Evolutionary conservation across 2,329 filamentous ascomycete species (phyloP), one percentile per base, ranked within the genome.

Genomic region (Aciculosporium take): DNA sequence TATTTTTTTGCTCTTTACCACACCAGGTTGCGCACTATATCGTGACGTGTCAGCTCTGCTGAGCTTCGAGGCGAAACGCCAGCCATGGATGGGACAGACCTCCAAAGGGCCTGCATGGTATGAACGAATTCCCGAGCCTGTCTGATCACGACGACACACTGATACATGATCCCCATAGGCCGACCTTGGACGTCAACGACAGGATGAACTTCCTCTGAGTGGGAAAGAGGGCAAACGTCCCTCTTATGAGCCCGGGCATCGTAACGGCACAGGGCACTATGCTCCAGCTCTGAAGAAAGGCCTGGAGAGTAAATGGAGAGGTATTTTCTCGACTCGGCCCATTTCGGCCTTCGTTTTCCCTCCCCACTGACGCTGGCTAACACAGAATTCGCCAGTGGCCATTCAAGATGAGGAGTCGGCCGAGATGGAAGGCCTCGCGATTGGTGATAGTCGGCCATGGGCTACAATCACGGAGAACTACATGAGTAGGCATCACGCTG

Each of bases 171-270:
- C n/a, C 12, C 28, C n/a, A 7, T n/a, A 53, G 51, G 49, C 46
- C 24, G 51, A 53, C 17, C 45, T 53, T 8, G 46, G 51, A 7
- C 49, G 51, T 17, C 31, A 36, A 13, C 41, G 51, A 10, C 49
- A 49, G 23, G 50, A 53, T 8, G 46, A 53, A n/a, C 45, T 53
- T 7, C 47, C 48, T 3, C 33, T 53, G 2, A 51, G 49, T 34
- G 30, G 33, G 7, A 33, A 9, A 5, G 41, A 52, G 24, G 21
- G 23, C 3, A 44, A 46, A 20, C 40, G 48, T 1, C 47, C 50
- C 1, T 49, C 49, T 0, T 53, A 45, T 25, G 28, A 32, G 6
- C 49, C 48, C 3, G 17, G 2, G 5, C 25, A 41, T 12, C 23
- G 38, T 15, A 48, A 42, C 10, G 42, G 40, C 12, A 41, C 45